A percentile compares a stretch with the other conserved stretches of the same genome.
phyloP scores from a whole-genome alignment of 2,329 filamentous ascomycete genomes.

The Phaeophleospora eucalypticola region DNA sequence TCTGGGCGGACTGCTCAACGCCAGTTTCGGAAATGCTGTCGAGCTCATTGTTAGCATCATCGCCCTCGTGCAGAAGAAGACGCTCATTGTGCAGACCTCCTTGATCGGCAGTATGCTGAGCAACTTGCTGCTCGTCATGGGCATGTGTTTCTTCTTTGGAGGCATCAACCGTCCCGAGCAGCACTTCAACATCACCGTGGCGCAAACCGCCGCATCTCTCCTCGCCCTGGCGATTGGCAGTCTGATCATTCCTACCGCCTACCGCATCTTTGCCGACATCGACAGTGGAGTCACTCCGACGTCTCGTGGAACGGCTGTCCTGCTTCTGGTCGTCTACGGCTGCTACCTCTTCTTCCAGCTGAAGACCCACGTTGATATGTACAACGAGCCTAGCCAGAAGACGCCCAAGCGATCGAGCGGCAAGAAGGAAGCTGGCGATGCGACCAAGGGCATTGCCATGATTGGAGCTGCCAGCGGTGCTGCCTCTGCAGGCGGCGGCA shows the following conservation, averaged over 20 bases:
- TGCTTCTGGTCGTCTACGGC: slow-evolving; percentile 77
- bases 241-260: slow-evolving; percentile 86
- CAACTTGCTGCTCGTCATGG: slow-evolving; percentile 82
- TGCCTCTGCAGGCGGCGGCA: slow-evolving; percentile 47
- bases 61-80: slow-evolving; percentile 67
- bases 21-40: slow-evolving; percentile 69
- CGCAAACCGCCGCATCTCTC: slow-evolving; percentile 80
- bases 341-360: slow-evolving; percentile 89
- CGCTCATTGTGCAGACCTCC: slow-evolving; percentile 86
- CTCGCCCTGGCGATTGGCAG: slow-evolving; percentile 74
- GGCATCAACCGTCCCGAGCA: slow-evolving; percentile 76
- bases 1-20: slow-evolving; percentile 82
- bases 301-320: slow-evolving; percentile 71
- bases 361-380: slow-evolving; percentile 75
- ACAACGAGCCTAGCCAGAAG: slow-evolving; percentile 76
- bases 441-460: slow-evolving; percentile 46
- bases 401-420: slow-evolving; percentile 55
- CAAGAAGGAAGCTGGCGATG: slow-evolving; percentile 48
- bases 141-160: slow-evolving; percentile 89
- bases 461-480: slow-evolving; percentile 52
- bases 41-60: slow-evolving; percentile 66
- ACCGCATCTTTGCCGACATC: slow-evolving; percentile 51
- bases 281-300: slow-evolving; percentile 37
- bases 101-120: slow-evolving; percentile 88
- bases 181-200: slow-evolving; percentile 87